phyloP scores from a whole-genome alignment of 2,329 filamentous ascomycete species.

The Rugonectria rugulosa region DNA sequence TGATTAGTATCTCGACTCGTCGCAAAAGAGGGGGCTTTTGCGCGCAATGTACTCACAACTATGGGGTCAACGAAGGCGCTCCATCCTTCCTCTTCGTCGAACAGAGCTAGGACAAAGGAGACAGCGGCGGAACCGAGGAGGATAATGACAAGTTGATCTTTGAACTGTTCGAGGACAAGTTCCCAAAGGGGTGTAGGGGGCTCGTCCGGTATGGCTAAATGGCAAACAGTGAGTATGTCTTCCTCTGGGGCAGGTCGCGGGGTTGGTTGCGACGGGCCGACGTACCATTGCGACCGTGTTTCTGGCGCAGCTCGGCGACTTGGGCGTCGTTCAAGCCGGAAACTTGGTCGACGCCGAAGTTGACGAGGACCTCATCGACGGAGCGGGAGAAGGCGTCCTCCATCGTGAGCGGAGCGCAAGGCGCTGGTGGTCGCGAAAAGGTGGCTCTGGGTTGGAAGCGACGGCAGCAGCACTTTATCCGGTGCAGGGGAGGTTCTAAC shows the following conservation, averaged over 20 bases:
- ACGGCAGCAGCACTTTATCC: conserved; percentile 2
- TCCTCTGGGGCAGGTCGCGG: conserved; percentile 10
- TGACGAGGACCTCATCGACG: conserved; percentile 64
- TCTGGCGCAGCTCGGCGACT: conserved; percentile 61
- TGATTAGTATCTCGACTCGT: conserved; percentile 16
- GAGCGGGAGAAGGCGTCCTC: conserved; percentile 69
- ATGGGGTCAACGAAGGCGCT: conserved; percentile 95
- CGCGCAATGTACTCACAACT: conserved; percentile 71
- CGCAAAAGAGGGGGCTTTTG: conserved; percentile 2
- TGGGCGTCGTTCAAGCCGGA: conserved; percentile 67
- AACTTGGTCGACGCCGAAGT: conserved; percentile 63
- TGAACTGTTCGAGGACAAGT: conserved; percentile 97
- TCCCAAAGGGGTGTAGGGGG: conserved; percentile 96
- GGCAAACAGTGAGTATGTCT: conserved; percentile 21
- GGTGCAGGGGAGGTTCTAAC: conserved; percentile 8
- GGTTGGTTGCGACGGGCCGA: conserved; percentile 24
- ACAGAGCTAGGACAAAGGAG: conserved; percentile 90
- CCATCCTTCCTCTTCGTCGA: conserved; percentile 94
- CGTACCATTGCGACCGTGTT: conserved; percentile 73
- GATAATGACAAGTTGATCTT: conserved; percentile 97
- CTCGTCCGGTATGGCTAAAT: conserved; percentile 76
- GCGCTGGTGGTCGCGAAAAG: conserved; percentile 28
- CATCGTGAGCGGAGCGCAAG: conserved; percentile 53
- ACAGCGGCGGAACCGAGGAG: conserved; percentile 90
- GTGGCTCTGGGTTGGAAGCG: background rate